Base-by-base conservation (phyloP, 305 asterid genomes). In the Fraxinus latifolia region DNA sequence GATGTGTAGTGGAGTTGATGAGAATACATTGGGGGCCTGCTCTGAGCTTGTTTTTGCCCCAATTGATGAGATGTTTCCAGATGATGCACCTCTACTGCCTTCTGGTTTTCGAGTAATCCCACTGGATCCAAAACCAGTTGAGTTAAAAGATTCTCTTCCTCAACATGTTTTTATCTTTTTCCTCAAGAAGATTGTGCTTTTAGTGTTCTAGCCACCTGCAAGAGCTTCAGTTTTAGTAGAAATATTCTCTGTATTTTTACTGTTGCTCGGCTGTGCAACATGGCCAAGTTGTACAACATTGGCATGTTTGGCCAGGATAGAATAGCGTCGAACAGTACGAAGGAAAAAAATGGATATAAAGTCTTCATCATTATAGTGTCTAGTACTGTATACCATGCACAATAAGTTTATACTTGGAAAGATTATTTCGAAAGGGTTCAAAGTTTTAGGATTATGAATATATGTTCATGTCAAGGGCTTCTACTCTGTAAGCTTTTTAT, bases 1-100 rank as follows among this genome's bases (percentile, higher is more conserved):
- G 98, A 85, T 95, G 93, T 93, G 98, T 82, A 93, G 91, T 6
- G 98, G 98, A 77, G 87, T 92, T 80, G 98, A 94, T 75, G 98
- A 94, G 88, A 90, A 87, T 82, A 91, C 96, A 0, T 85, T 91
- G 1, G 97, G 97, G 42, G 93, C 97, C 74, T 93, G 95, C 88
- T 93, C 97, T 0, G 97, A 94, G 87, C 97, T 94, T 2, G 88
- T 94, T 79, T 94, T 93, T 86, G 97, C 98, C 74, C 97, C 98
- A 75, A 94, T 93, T 3, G 95, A 94, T 79, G 98, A 94, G 78
- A 93, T 91, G 94, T 94, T 93, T 83, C 97, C 97, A 1, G 98
- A 94, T 32, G 97, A 94, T 53, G 97, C 94, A 5, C 97, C 91
- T 1, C 78, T 94, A 76, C 86, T 93, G 9, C 98, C 98, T 19